Evolutionary conservation across 169 alveolate genomes (phyloP).

Genomic region (Cyclospora cayetanensis): DNA sequence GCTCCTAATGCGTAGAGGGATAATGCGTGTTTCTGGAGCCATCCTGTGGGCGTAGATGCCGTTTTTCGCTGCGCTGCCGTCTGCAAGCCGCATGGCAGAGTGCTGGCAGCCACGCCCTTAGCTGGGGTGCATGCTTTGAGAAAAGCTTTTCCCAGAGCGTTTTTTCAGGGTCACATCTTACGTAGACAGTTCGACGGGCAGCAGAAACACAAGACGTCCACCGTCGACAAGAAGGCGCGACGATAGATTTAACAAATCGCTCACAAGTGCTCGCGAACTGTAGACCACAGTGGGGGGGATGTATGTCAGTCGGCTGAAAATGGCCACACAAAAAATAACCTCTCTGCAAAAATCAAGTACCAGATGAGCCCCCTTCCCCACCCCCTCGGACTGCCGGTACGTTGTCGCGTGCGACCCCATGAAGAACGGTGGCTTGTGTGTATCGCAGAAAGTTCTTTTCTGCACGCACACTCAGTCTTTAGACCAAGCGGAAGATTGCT

Average conservation of each 20-base stretch:
- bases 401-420: background rate
- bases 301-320: conserved; percentile 22
- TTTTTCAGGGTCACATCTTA: background rate
- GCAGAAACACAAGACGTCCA: conserved; percentile 67
- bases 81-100: background rate
- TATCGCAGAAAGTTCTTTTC: no score
- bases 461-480: no score
- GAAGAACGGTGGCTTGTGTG: background rate
- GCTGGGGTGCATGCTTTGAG: background rate
- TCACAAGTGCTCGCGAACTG: conserved; percentile 1
- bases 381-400: background rate
- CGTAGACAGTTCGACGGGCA: conserved; percentile 59
- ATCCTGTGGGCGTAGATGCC: background rate
- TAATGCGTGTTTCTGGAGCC: background rate
- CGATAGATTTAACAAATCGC: conserved; percentile 60
- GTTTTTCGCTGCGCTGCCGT: background rate
- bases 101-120: background rate
- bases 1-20: background rate
- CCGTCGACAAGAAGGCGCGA: conserved; percentile 55
- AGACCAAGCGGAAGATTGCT: no score
- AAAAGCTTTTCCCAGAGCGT: background rate
- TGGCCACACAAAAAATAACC: background rate
- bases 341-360: background rate
- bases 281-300: conserved; percentile 59
- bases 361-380: background rate